Evolutionary conservation across 148 eudicot genomes (phyloP), one percentile per base, ranked within the genome.

Genomic region (Selenicereus undatus): DNA sequence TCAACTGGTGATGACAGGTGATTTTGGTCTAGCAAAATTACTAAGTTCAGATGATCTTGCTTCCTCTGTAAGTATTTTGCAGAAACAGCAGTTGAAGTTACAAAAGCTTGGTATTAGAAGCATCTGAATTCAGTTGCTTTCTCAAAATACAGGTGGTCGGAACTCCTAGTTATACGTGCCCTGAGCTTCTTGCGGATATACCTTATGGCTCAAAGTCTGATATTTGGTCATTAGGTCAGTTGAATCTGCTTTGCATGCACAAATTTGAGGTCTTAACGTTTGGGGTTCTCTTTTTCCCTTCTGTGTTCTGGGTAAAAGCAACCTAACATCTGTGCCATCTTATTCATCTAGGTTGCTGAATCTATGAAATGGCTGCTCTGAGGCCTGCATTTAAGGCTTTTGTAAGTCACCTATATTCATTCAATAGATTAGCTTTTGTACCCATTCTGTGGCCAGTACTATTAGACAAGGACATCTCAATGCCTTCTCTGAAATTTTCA

Each of bases 151-250:
- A 93, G 99, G 93, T 96, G 72, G 99, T 96, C 82, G 99, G 99
- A 80, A 96, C 99, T 86, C 99, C 99, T 30, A 91, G 97, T 84
- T 92, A 96, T 82, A 96, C 93, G 99, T 93, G 99, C 80, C 99
- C 99, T 26, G 98, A 96, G 80, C 99, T 96, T 85, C 99, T 96
- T 71, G 99, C 99, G 78, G 99, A 96, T 88, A 91, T 96, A 87
- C 99, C 99, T 69, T 96, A 96, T 87, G 99, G 99, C 81, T 90
- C 97, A n/a, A 96, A 96, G 84, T 96, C 99, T 18, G 98, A 96
- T 85, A 96, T 96, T 78, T 96, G 99, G 99, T 93, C 99, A 75
- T 83, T 96, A 85, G 99, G 99, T 92, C 58, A 87, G 83, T 73
- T 39, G 58, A 74, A 11, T 54, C 54, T 76, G 27, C 54, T 30